A percentile compares a stretch with the other conserved stretches of the same genome.
These are phyloP conservation scores for Aegilops sharonensis DNA, from an alignment of 176 grass and related monocot species.

Conservation along the genomic window DNA sequence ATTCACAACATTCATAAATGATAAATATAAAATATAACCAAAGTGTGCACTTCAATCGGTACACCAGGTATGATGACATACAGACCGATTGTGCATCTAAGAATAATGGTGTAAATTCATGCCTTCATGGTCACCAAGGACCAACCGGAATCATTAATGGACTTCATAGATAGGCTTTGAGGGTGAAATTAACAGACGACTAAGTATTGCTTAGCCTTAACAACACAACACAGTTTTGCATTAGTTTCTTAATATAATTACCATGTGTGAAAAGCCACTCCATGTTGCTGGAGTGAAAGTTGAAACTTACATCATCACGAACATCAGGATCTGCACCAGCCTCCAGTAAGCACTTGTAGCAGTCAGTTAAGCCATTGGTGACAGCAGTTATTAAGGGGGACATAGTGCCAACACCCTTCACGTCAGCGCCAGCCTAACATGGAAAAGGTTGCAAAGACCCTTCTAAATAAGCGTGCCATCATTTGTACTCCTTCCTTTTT, in stretches of 20 bases:
- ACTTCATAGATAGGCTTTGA: no score
- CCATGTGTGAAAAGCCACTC: not conserved
- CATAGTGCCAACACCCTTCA: slow-evolving; percentile 29
- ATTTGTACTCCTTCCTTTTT: not conserved
- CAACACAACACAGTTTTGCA: no score
- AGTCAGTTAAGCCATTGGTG: slow-evolving; percentile 24
- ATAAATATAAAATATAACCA: no score
- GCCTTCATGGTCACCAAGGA: no score
- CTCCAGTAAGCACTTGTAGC: slow-evolving; percentile 27
- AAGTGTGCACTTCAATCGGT: no score
- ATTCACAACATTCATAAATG: no score
- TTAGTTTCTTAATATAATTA: not conserved
- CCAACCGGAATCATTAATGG: no score
- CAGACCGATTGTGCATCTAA: no score
- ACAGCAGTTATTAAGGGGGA: slow-evolving; percentile 24
- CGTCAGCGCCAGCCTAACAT: slow-evolving; percentile 42
- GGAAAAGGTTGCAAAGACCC: not conserved
- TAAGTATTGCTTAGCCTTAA: no score
- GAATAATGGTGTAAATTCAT: no score
- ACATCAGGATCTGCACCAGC: slow-evolving; percentile 45
- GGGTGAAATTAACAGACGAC: no score
- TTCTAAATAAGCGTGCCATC: slow-evolving; percentile 7
- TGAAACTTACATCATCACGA: slow-evolving; percentile 30
- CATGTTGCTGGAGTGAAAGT: not conserved
- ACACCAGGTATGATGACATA: no score